phyloP scores from a whole-genome alignment of 345 rosid species.

The Psidium friedrichsthalianum region DNA sequence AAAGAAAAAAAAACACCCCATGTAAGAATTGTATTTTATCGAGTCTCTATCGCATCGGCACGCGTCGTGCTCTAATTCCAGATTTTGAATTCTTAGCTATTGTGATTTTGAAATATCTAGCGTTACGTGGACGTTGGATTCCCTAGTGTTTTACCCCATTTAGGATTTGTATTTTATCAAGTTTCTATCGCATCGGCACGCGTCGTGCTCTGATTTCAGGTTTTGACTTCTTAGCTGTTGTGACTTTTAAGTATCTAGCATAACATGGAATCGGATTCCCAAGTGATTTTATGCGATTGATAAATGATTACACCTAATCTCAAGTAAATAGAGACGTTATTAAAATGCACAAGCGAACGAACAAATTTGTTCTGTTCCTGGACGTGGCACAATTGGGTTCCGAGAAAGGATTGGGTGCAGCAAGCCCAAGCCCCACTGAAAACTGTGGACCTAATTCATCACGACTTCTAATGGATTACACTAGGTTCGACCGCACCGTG shows the following conservation, averaged over 20 bases:
- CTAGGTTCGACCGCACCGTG: too few relatives aligned
- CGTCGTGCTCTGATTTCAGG: too few relatives aligned
- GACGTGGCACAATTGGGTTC: too few relatives aligned
- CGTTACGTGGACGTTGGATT: background rate
- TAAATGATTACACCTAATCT: background rate
- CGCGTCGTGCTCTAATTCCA: fast-evolving
- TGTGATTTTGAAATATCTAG: fast-evolving
- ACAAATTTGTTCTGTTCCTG: background rate
- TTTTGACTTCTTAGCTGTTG: too few relatives aligned
- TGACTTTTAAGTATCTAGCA: too few relatives aligned
- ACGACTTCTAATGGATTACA: background rate
- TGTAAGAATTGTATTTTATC: background rate
- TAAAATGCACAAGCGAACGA: background rate
- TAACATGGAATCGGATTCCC: too few relatives aligned
- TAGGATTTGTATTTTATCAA: too few relatives aligned
- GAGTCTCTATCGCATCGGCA: background rate
- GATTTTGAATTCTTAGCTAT: background rate
- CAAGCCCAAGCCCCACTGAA: background rate
- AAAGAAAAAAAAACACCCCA: too few relatives aligned
- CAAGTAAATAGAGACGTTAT: background rate
- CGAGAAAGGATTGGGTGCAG: background rate
- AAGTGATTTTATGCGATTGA: too few relatives aligned
- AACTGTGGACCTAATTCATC: background rate
- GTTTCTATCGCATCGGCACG: too few relatives aligned
- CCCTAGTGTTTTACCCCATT: background rate